Conservation (phyloP, 176 grass and related monocot species). For the Eragrostis curvula region DNA sequence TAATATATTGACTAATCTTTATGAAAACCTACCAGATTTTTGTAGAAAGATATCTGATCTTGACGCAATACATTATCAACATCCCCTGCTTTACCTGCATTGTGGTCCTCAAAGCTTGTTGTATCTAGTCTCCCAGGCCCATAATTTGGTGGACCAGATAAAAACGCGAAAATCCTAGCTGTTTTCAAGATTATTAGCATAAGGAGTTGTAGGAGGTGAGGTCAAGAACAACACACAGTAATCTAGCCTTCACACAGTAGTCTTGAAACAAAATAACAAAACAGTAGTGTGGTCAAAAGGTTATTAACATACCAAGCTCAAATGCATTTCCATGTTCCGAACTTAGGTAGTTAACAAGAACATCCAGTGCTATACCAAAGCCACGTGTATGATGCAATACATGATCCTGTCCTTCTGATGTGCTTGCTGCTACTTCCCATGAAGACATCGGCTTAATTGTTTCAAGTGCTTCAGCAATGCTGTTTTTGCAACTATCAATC, state of each 20-base stretch:
- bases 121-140: constrained; percentile 76
- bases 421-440: constrained; percentile 71
- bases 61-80: constrained; percentile 59
- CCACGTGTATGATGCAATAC: constrained; percentile 66
- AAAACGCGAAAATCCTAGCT: constrained; percentile 95
- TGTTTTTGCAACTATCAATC: constrained; percentile 85
- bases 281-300: constrained; percentile 21
- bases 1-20: constrained; percentile 32
- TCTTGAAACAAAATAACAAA: constrained; percentile 32
- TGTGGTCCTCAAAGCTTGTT: constrained; percentile 61
- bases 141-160: constrained; percentile 94
- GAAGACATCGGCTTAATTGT: constrained; percentile 76
- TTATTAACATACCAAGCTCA: constrained; percentile 66
- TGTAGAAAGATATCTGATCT: constrained; percentile 86
- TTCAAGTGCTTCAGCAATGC: constrained; percentile 78
- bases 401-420: constrained; percentile 65
- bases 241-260: constrained; percentile 25
- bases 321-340: constrained; percentile 77
- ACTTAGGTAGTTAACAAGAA: constrained; percentile 79
- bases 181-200: constrained; percentile 43
- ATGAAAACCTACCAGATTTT: constrained; percentile 73
- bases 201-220: constrained; percentile 17
- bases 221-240: constrained; percentile 13
- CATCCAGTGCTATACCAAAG: constrained; percentile 76
- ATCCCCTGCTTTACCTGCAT: constrained; percentile 59